Evolutionary conservation across 306 rosid genomes (phyloP).

Genomic region (Gastrolobium bilobum): DNA sequence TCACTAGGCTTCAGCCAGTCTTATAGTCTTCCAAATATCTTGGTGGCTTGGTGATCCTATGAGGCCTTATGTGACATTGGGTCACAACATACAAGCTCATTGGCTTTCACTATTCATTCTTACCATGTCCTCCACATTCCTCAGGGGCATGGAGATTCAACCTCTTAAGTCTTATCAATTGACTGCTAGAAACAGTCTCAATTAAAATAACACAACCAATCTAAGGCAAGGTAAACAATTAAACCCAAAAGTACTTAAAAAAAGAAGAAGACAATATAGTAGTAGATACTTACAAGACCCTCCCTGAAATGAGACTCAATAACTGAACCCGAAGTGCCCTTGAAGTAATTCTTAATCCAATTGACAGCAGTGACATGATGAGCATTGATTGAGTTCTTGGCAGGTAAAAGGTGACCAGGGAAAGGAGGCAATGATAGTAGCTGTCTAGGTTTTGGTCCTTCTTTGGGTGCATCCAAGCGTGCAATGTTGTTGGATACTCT

Average conservation of each 20-base stretch:
- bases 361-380: constrained; percentile 75
- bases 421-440: constrained; percentile 85
- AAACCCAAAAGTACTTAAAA: too few relatives aligned
- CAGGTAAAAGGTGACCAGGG: constrained; percentile 71
- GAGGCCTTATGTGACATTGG: too few relatives aligned
- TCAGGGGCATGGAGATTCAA: constrained; percentile 24
- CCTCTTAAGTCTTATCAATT: not conserved
- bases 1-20: too few relatives aligned
- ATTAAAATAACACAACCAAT: constrained; percentile 5
- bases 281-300: constrained; percentile 76
- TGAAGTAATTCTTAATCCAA: constrained; percentile 89
- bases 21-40: too few relatives aligned
- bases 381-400: constrained; percentile 53
- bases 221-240: constrained; percentile 1
- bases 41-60: too few relatives aligned
- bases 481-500: constrained; percentile 87
- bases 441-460: constrained; percentile 88
- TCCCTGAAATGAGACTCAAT: constrained; percentile 87
- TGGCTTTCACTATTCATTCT: not conserved
- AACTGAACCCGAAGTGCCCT: constrained; percentile 62
- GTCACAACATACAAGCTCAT: not conserved
- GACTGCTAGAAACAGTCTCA: constrained; percentile 24
- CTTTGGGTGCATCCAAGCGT: constrained; percentile 71
- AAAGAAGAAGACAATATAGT: not conserved
- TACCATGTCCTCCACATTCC: constrained; percentile 27